Evolutionary conservation across 139 green algal species (phyloP), one percentile per base, ranked within the genome.

Genomic region (Mychonastes homosphaera): DNA sequence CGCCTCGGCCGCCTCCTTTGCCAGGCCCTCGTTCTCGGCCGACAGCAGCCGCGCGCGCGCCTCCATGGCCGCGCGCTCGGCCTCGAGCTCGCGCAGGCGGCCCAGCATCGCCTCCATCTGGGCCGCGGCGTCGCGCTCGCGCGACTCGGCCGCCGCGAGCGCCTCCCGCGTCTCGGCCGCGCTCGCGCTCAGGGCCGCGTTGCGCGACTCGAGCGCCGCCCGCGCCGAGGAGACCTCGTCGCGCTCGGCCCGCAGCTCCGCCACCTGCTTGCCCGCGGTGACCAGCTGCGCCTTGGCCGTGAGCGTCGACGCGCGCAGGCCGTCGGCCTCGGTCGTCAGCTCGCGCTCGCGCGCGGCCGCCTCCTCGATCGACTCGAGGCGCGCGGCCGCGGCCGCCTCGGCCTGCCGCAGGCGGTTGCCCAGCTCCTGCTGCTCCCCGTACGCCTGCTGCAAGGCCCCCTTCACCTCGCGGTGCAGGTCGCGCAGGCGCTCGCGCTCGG

Each of bases 261-360:
- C 29, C 8, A 67, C 48, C 61, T 61, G 50, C 19, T 50, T 51
- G 30, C 61, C 50, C 32, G 61, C 61, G 18, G 61, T 67, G 1
- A 67, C 61, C 36, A 67, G 61, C 51, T 67, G 61, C 23, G 61
- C 61, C 32, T 67, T 67, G 38, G 50, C 50, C 49, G 38, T 30
- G 29, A 67, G 40, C 30, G 36, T 32, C 29, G 51, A 30, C 35
- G 60, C 50, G 29, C 57, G 50, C 39, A 67, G 61, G 26, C 41
- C n/a, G 35, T 67, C 61, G 21, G 53, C 39, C 21, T 36, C 51
- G 24, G 54, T 21, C 23, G 48, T 24, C 38, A 67, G 40, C 18
- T 12, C 40, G 28, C 61, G 53, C 50, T 56, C 60, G 15, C 41
- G 39, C 39, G 60, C 61, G 41, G 60, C 61, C 21, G 15, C 41